Evolutionary conservation across 31 red algal genomes (phyloP), one percentile per base, ranked within the genome.

Genomic region (Odonthalia washingtoniensis): DNA sequence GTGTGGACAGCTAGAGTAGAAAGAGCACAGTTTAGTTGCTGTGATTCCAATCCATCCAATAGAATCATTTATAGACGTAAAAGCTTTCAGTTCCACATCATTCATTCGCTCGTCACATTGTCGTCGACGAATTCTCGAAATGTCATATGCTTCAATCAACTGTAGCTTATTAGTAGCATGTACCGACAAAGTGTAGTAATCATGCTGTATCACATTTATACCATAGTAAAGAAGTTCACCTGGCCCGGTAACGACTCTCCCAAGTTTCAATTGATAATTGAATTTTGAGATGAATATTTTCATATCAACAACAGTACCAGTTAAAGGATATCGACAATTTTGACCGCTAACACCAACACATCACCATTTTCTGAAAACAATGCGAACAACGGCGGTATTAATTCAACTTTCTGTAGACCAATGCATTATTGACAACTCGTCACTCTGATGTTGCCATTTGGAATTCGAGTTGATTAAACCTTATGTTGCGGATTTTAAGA

Each of bases 41-140:
- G 40, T 46, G 5, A 57, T 53, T 5, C 45, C 44, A 9, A 78
- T 39, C 75, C 75, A 78, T 5, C 75, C 75, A 52, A 78, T 78
- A 3, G 75, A 78, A 32, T 31, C 49, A 45, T 78, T 78, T 2
- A 78, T 32, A 24, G 45, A 78, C 38, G 31, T 30, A 52, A 78
- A 78, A 53, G 42, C 18, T 46, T 28, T 9, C 3, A 53, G 2
- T 32, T 78, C 44, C 3, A 78, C 3, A 31, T 14, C 6, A 32
- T 78, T 78, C 42, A 78, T 26, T 5, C 5, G 3, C 2, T 78
- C 75, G 4, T 52, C 40, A 32, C 42, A 5, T 27, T 78, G 4
- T 53, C 42, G 42, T 6, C 45, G 75, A 16, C 75, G 14, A 3
- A 21, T 78, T 39, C 75, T 31, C 5, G 42, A 40, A 3, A 78